phyloP scores from a whole-genome alignment of 75 land plant genomes.

The Cupressus sempervirens region DNA sequence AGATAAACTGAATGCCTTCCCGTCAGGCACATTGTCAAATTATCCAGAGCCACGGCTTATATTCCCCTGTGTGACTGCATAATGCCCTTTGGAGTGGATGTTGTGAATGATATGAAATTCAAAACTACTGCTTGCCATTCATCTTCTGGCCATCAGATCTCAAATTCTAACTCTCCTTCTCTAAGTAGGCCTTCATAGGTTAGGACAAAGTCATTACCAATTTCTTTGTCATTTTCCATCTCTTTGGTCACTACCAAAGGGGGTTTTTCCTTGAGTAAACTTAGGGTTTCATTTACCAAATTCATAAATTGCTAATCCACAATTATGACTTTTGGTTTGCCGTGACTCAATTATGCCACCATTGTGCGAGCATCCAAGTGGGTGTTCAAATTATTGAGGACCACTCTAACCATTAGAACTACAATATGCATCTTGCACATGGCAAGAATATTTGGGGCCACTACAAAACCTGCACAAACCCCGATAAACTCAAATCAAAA shows the following conservation, averaged over 20 bases:
- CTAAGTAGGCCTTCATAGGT: slow-evolving; percentile 60
- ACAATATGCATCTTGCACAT: slow-evolving; percentile 86
- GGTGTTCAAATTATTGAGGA: slow-evolving; percentile 59
- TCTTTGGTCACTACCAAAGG: slow-evolving; percentile 36
- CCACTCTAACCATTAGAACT: slow-evolving; percentile 70
- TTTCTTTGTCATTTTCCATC: slow-evolving; percentile 11
- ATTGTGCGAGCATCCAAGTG: slow-evolving; percentile 66
- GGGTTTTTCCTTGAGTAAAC: neutral
- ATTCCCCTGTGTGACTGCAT: slow-evolving; percentile 69
- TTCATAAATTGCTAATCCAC: slow-evolving; percentile 38
- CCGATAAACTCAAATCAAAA: neutral
- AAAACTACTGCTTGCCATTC: slow-evolving; percentile 69
- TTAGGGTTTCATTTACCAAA: slow-evolving; percentile 31
- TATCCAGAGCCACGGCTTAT: too few species aligned
- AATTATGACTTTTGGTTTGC: slow-evolving; percentile 47
- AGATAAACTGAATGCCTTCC: slow-evolving; percentile 40
- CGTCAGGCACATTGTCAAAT: neutral
- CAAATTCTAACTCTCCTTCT: slow-evolving; percentile 44
- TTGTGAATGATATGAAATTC: slow-evolving; percentile 86
- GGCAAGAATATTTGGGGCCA: slow-evolving; percentile 69
- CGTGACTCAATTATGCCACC: slow-evolving; percentile 49
- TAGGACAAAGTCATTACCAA: neutral
- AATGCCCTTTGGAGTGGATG: slow-evolving; percentile 79
- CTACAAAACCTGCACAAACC: slow-evolving; percentile 18
- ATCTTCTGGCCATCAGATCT: slow-evolving; percentile 48